phyloP scores from a whole-genome alignment of 129 eudicot genomes.

The Arctium lappa region DNA sequence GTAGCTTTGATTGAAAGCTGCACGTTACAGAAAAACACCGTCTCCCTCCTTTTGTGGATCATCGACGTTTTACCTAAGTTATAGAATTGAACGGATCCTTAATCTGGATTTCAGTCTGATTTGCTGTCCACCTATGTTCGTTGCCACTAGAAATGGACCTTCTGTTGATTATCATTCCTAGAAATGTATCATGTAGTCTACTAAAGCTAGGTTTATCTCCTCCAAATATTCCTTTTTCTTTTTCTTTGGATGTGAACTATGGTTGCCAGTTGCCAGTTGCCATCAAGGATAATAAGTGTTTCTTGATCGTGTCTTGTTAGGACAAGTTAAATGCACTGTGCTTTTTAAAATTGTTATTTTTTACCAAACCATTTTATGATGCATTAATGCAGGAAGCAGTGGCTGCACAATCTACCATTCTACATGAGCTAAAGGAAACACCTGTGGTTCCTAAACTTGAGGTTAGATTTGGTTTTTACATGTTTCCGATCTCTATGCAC shows the following conservation, averaged over 20 bases:
- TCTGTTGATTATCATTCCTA: not conserved
- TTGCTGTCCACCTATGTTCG: too few species aligned
- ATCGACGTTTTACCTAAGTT: too few species aligned
- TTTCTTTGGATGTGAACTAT: not conserved
- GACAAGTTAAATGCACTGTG: not conserved
- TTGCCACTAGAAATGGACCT: too few species aligned
- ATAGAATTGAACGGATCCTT: too few species aligned
- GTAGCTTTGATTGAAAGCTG: too few species aligned
- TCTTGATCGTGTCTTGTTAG: not conserved
- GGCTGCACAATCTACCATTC: slow-evolving; percentile 62
- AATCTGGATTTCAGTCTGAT: too few species aligned
- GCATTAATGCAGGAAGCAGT: slow-evolving; percentile 57
- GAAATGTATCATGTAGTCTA: not conserved
- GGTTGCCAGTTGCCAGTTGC: not conserved
- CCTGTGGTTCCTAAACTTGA: slow-evolving; percentile 45
- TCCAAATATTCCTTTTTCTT: not conserved
- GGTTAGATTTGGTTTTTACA: slow-evolving; percentile 31
- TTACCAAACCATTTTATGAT: slow-evolving; percentile 2
- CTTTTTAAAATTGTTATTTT: not conserved
- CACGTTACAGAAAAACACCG: too few species aligned
- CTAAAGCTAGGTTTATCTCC: not conserved
- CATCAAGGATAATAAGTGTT: not conserved
- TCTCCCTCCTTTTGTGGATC: too few species aligned
- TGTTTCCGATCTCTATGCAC: not conserved
- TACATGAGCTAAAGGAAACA: slow-evolving; percentile 59